Evolutionary conservation across 495 filamentous ascomycete species (phyloP).

Genomic region (Sabuloglossum arenarium): DNA sequence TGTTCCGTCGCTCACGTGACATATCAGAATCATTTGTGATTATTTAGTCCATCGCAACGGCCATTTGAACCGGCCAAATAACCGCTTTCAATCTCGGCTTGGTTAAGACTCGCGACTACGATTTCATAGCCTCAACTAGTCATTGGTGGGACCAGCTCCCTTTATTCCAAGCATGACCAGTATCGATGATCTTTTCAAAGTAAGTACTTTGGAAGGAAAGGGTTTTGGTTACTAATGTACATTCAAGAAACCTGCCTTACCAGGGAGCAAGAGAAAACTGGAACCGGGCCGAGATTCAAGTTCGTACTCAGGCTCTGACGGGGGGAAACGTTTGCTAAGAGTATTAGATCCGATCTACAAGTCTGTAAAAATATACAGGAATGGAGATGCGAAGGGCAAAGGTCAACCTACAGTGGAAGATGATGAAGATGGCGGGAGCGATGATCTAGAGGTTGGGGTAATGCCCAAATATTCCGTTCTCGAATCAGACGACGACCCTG

Average conservation of each 20-base stretch:
- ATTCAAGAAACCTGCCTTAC: slow-evolving; percentile 23
- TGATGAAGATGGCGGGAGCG: slow-evolving; percentile 34
- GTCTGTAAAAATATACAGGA: slow-evolving; percentile 47
- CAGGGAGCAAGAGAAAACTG: slow-evolving; percentile 52
- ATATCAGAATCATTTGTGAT: not conserved
- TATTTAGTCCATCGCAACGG: not conserved
- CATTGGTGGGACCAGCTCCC: not conserved
- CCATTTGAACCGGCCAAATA: not conserved
- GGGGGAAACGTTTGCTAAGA: slow-evolving; percentile 2
- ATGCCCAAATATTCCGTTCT: slow-evolving; percentile 39
- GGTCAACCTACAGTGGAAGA: slow-evolving; percentile 38
- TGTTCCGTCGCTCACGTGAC: not conserved
- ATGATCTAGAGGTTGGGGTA: slow-evolving; percentile 40
- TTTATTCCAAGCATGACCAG: slow-evolving; percentile 36
- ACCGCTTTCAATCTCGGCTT: too few relatives aligned
- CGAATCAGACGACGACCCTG: slow-evolving; percentile 56
- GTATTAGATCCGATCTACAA: slow-evolving; percentile 59
- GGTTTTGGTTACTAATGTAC: not conserved
- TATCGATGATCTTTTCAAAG: slow-evolving; percentile 75
- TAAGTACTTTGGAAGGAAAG: slow-evolving; percentile 15
- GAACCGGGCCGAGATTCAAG: slow-evolving; percentile 50
- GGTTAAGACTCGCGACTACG: too few relatives aligned
- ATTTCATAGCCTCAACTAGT: not conserved
- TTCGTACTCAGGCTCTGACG: slow-evolving; percentile 15
- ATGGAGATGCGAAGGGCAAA: slow-evolving; percentile 40